phyloP scores from a whole-genome alignment of 306 rosid species.

The Inga oerstediana region DNA sequence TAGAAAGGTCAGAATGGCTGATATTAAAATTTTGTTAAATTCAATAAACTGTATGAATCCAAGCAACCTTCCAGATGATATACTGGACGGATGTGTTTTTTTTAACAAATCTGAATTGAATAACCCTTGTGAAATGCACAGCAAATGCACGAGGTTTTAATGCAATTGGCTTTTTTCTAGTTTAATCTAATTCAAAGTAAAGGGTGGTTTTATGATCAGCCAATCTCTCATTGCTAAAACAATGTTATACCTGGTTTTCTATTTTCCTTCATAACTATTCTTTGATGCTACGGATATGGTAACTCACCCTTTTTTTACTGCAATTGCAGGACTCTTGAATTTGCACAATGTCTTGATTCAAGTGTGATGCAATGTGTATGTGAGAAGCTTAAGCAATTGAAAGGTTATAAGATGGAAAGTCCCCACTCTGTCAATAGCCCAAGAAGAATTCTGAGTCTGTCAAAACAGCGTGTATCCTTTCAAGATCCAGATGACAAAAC shows the following conservation, averaged over 20 bases:
- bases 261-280: background rate
- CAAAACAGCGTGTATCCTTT: slow-evolving; percentile 56
- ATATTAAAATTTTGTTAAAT: background rate
- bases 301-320: background rate
- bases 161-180: background rate
- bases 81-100: background rate
- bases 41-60: background rate
- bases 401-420: slow-evolving; percentile 64
- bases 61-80: background rate
- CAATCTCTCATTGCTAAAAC: background rate
- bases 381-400: slow-evolving; percentile 6
- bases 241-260: background rate
- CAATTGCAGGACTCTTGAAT: background rate
- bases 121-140: background rate
- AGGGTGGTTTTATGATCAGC: background rate
- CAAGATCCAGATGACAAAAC: slow-evolving; percentile 52
- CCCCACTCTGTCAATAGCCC: slow-evolving; percentile 81
- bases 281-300: background rate
- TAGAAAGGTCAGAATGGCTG: background rate
- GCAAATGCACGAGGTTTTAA: background rate
- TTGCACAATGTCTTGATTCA: background rate
- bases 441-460: slow-evolving; percentile 73
- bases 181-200: background rate
- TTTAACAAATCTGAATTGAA: background rate
- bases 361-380: background rate